Evolutionary conservation across 2,329 filamentous ascomycete genomes (phyloP).

Genomic region (Claviceps purpurea): DNA sequence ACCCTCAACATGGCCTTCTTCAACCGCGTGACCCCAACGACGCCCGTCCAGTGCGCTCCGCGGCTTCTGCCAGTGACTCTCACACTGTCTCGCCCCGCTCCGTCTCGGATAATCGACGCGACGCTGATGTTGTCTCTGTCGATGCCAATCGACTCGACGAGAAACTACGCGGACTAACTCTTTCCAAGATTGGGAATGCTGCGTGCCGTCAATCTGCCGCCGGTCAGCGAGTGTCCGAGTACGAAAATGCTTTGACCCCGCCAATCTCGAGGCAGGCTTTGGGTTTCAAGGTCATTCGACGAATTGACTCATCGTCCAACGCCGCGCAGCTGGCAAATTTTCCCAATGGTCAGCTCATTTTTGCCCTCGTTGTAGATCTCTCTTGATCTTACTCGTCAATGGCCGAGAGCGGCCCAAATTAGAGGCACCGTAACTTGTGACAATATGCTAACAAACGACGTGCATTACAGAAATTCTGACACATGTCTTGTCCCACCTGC

Average conservation of each 20-base stretch:
- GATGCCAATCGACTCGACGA: constrained; percentile 33
- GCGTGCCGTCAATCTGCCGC: constrained; percentile 19
- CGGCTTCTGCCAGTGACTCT: constrained; percentile 13
- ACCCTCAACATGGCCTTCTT: constrained; percentile 45
- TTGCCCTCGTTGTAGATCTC: neutral
- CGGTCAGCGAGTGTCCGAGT: constrained; percentile 44
- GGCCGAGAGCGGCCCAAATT: no score
- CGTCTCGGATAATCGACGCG: constrained; percentile 14
- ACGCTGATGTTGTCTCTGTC: constrained; percentile 18
- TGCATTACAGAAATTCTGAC: constrained; percentile 65
- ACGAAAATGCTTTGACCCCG: constrained; percentile 44
- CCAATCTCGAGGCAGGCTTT: constrained; percentile 32
- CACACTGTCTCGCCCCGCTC: constrained; percentile 24
- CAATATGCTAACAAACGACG: neutral
- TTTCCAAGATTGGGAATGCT: constrained; percentile 16
- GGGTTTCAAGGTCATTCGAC: constrained; percentile 44
- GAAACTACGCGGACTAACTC: constrained; percentile 39
- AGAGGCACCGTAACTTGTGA: neutral
- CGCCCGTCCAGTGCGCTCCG: constrained; percentile 19
- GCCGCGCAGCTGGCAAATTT: constrained; percentile 42
- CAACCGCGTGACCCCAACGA: constrained; percentile 29
- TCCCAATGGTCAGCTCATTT: constrained; percentile 58
- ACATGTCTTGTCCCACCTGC: constrained; percentile 79
- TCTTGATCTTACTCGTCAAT: no score
- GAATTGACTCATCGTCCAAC: constrained; percentile 22